Conservation (phyloP, 768 basidiomycete species). For the Amanita pseudoporphyria region DNA sequence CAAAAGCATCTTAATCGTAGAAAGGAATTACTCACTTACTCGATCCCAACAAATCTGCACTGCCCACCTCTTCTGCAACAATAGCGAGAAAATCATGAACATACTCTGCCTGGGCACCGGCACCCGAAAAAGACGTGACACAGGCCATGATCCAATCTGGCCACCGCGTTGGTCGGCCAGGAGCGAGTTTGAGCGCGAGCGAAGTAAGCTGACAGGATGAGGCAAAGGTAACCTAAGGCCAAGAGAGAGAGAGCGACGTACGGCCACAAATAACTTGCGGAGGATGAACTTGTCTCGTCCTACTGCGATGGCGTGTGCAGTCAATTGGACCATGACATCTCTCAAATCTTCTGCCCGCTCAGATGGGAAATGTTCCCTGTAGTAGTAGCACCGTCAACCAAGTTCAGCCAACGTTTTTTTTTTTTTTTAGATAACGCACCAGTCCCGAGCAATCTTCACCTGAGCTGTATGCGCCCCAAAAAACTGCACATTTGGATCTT, state of each 20-base stretch:
- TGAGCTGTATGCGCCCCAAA: conserved; percentile 92
- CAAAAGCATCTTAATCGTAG: not conserved
- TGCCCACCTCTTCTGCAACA: conserved; percentile 72
- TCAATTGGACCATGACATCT: conserved; percentile 60
- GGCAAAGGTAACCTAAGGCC: not conserved
- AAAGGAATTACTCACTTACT: conserved; percentile 48
- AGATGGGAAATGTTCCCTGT: conserved; percentile 66
- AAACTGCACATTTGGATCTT: conserved; percentile 82
- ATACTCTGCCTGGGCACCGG: conserved; percentile 47
- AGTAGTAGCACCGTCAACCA: not conserved
- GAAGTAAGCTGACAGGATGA: conserved; percentile 41
- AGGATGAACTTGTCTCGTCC: conserved; percentile 63
- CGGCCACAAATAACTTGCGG: conserved; percentile 82
- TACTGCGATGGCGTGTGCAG: conserved; percentile 51
- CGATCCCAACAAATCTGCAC: conserved; percentile 64
- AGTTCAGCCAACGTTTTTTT: too few relatives aligned
- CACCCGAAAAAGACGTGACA: conserved; percentile 49
- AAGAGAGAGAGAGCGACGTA: conserved; percentile 27
- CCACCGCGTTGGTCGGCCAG: conserved; percentile 52
- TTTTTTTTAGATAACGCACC: too few relatives aligned
- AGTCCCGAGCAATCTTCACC: conserved; percentile 90
- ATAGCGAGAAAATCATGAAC: conserved; percentile 74
- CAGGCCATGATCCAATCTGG: conserved; percentile 68
- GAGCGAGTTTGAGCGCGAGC: conserved; percentile 61
- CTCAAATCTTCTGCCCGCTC: conserved; percentile 51